Base-by-base conservation (phyloP, 2,329 filamentous ascomycete species). In the Trichophyton rubrum region DNA sequence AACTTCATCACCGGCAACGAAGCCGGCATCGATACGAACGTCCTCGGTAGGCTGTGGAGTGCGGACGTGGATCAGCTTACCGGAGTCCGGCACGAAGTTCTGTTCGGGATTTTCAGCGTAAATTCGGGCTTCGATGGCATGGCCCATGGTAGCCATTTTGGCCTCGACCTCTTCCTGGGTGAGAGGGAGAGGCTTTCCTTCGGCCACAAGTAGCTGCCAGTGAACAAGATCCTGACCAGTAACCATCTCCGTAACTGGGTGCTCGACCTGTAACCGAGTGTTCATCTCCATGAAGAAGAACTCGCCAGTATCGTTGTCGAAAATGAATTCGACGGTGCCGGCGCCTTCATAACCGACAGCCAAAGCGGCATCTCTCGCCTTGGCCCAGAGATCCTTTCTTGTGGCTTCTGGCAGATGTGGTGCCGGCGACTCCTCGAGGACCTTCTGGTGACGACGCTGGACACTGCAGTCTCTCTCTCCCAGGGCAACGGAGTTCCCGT, bases 1-100 rank as follows among this genome's bases (percentile, higher is more conserved):
- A 2, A 99, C 89, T 64, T 90, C 89, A 71, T 96, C 92, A 27
- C 93, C 93, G 66, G 90, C 82, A 30, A 91, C 83, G 71, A 97
- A 97, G 1, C 93, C 93, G 53, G 91, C 90, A 69, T 99, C 93
- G 65, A 99, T 90, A 45, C 93, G 85, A 35, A 97, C 82, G 64
- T 90, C 87, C 0, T 86, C 80, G 41, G 84, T 82, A 4, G 81
- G 77, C 56, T 77, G 72, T 0, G 92, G 91, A 1, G 88, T 90
- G 38, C 83, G 82, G 9, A 97, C 83, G 71, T 96, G 89, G 3
- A 95, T 80, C 0, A 99, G 81, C 67, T 84, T 87, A 41, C 93
- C 93, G 0, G 93, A 96, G 71, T 96, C 92, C 0, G 93, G 93
- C 64, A 96, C 86, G 75, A 99, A 99, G 60, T 90, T 90, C 70